Conservation (phyloP, 2,329 filamentous ascomycete species). For the Aureobasidium subglaciale region DNA sequence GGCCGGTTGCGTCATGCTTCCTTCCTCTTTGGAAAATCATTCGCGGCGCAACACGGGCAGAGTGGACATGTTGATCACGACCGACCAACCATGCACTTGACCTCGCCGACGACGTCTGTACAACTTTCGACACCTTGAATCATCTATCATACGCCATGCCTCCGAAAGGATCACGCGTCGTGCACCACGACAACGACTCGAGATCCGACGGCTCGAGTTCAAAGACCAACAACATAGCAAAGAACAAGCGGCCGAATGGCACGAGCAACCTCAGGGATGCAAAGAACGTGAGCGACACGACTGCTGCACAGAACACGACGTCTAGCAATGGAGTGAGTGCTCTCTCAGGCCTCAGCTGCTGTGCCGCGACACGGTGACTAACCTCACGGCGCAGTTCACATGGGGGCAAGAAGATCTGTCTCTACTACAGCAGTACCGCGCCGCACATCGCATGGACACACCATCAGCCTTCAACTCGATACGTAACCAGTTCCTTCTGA, state of each 20-base stretch:
- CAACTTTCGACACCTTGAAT: not conserved
- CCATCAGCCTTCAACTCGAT: slow-evolving; percentile 59
- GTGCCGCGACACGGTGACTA: not conserved
- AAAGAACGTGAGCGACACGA: not conserved
- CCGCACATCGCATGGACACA: slow-evolving; percentile 63
- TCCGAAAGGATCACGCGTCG: slow-evolving; percentile 14
- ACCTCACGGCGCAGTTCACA: slow-evolving; percentile 3
- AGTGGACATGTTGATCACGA: not conserved
- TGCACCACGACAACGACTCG: slow-evolving; percentile 15
- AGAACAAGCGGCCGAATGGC: slow-evolving; percentile 11
- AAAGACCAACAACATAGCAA: slow-evolving; percentile 6
- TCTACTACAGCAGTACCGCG: slow-evolving; percentile 66
- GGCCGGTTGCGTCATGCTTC: slow-evolving; percentile 3
- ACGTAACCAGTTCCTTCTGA: slow-evolving; percentile 45
- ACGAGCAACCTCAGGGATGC: slow-evolving; percentile 10
- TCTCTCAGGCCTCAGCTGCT: not conserved
- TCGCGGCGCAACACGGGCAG: not conserved
- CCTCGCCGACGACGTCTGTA: not conserved
- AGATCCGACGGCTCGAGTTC: slow-evolving; percentile 14
- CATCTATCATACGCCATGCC: not conserved
- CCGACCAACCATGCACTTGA: slow-evolving; percentile 7
- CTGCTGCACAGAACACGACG: not conserved
- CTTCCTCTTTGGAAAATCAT: not conserved
- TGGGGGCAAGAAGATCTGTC: slow-evolving; percentile 14
- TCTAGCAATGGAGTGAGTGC: slow-evolving; percentile 13